Base-by-base conservation (phyloP, 192 early-diverging fungal species). In the Lunasporangiospora selenospora region DNA sequence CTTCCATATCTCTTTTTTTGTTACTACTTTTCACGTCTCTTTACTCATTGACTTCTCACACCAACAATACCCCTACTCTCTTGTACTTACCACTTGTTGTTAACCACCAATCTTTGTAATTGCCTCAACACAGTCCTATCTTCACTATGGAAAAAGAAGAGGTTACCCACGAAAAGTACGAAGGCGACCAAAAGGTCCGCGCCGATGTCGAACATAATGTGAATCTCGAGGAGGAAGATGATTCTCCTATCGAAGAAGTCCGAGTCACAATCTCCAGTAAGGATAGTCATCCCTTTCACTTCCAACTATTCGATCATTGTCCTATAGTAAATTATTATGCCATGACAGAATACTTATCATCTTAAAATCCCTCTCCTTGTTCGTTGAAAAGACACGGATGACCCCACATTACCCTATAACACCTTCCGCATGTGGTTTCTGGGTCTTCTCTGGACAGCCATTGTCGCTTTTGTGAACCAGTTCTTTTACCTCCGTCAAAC, bases 401-500 rank as follows among this genome's bases (percentile, higher is more conserved):
- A 80, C 33, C 69, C 80, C 8, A 75, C 51, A 16, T 31, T 59
- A 7, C 82, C 78, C 27, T 66, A 75, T 41, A 64, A 67, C 30
- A 80, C 80, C 4, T 82, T 83, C 67, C 77, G 81, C 34, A 76
- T 77, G 67, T 76, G 62, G 53, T 45, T 66, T 26, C 75, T 83
- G 8, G 75, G 73, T 63, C 23, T 76, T 21, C 30, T 77, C 19
- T 76, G 76, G 27, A 60, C 54, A 12, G 37, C 30, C 23, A 19
- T 70, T 21, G 53, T 83, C 23, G 56, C 53, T 38, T 79, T 80
- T 31, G 76, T 82, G 41, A 84, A 84, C 44, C 81, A 84, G 50
- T 83, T 81, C 67, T 81, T 81, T 37, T 83, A 67, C 53, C 80
- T 76, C 52, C 77, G 83, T 51, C 60, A 77, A 53, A 75, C 65